Evolutionary conservation across 257 asterid species (phyloP).

Genomic region (Gentiana macrophylla): DNA sequence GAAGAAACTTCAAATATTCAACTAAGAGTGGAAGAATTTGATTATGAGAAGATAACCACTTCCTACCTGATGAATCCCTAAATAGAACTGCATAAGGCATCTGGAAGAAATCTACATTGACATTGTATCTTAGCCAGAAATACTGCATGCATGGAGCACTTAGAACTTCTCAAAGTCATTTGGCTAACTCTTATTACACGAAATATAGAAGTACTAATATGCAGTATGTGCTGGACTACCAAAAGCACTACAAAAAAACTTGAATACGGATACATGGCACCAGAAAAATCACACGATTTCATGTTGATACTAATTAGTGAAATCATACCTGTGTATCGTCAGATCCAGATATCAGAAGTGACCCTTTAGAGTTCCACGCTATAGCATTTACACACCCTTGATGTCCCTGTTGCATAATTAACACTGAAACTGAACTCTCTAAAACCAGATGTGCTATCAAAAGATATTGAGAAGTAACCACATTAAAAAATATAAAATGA

Average conservation of each 20-base stretch:
- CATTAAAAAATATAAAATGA: no score
- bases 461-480: no score
- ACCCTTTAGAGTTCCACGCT: conserved; percentile 91
- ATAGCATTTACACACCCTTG: conserved; percentile 86
- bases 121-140: no score
- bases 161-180: no score
- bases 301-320: conserved; percentile 2
- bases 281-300: neutral
- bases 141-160: no score
- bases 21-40: no score
- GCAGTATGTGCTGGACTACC: neutral
- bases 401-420: conserved; percentile 62
- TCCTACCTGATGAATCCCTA: no score
- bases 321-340: conserved; percentile 84
- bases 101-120: no score
- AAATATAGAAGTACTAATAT: neutral
- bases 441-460: neutral
- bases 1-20: no score
- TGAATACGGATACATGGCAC: neutral
- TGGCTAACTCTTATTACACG: neutral
- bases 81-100: no score
- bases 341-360: conserved; percentile 88
- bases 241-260: neutral
- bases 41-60: no score
- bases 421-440: conserved; percentile 9